Conservation (phyloP, 352 stramenopile genomes). For the Pythium sp. region DNA sequence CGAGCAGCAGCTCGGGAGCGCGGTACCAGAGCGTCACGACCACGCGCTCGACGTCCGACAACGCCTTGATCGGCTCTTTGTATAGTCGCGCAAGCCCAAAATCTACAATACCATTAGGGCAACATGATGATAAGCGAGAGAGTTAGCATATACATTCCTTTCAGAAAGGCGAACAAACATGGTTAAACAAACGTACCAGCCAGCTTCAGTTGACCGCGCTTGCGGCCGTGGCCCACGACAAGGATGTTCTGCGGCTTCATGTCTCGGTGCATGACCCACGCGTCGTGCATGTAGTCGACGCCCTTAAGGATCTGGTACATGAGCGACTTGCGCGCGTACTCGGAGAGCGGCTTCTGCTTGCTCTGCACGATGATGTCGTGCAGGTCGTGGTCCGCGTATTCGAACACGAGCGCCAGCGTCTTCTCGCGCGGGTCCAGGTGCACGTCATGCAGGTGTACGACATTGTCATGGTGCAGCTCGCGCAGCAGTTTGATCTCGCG, state of each 20-base stretch:
- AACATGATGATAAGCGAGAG: neutral
- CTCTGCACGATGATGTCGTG: slow-evolving; percentile 88
- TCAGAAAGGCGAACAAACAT: neutral
- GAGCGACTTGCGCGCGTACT: slow-evolving; percentile 92
- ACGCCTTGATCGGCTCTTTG: slow-evolving; percentile 85
- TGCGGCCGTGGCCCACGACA: slow-evolving; percentile 83
- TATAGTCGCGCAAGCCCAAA: slow-evolving; percentile 87
- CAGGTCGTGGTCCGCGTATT: slow-evolving; percentile 89
- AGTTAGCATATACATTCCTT: neutral
- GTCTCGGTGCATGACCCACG: slow-evolving; percentile 93
- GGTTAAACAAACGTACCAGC: slow-evolving; percentile 26
- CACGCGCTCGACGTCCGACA: slow-evolving; percentile 87
- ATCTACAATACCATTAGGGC: slow-evolving; percentile 29
- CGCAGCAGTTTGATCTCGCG: slow-evolving; percentile 90
- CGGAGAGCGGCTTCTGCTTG: slow-evolving; percentile 85
- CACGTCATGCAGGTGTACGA: slow-evolving; percentile 85
- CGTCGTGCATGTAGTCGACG: slow-evolving; percentile 92
- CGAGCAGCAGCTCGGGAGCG: slow-evolving; percentile 92
- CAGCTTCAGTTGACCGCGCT: slow-evolving; percentile 83
- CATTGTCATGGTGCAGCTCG: slow-evolving; percentile 86
- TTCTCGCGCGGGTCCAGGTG: slow-evolving; percentile 84
- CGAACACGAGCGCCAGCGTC: slow-evolving; percentile 83
- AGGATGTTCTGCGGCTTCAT: slow-evolving; percentile 94
- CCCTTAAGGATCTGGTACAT: slow-evolving; percentile 92
- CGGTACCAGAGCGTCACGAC: slow-evolving; percentile 97